These are phyloP conservation scores for Nicotiana undulata DNA, from an alignment of 257 asterid genomes.

Conservation along the genomic window DNA sequence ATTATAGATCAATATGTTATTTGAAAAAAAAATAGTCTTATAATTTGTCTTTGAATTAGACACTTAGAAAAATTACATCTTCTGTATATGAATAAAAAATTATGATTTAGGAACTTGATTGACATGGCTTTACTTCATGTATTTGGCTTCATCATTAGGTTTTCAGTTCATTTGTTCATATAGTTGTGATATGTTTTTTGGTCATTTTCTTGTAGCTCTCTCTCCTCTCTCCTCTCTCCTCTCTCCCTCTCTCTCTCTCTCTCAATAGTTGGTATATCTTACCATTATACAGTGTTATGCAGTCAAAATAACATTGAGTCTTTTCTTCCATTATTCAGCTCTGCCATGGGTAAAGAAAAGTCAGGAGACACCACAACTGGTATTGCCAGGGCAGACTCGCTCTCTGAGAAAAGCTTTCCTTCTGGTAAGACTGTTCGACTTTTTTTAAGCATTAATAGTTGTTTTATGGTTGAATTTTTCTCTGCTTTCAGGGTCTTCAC, in stretches of 20 bases:
- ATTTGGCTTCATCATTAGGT: background rate
- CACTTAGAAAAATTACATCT: background rate
- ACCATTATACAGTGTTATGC: background rate
- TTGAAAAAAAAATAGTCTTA: background rate
- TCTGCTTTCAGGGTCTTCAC: slow-evolving; percentile 12
- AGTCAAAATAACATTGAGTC: background rate
- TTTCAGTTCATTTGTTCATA: background rate
- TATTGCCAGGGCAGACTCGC: slow-evolving; percentile 11
- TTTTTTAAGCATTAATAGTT: background rate
- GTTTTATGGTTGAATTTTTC: background rate
- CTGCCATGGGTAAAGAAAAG: slow-evolving; percentile 20
- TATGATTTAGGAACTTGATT: background rate
- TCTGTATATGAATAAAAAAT: background rate
- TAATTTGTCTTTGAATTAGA: background rate
- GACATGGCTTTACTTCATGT: background rate
- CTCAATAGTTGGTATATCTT: background rate
- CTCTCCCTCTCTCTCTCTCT: background rate
- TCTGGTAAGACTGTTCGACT: slow-evolving; percentile 21
- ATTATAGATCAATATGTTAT: background rate
- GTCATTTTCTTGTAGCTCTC: background rate
- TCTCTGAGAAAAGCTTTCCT: slow-evolving; percentile 6
- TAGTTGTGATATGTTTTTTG: background rate
- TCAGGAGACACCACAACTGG: slow-evolving; percentile 16
- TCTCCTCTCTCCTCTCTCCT: no score
- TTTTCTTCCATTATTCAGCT: slow-evolving; percentile 16